phyloP scores from a whole-genome alignment of 140 eudicot species.

The Ambrosia hybrid region DNA sequence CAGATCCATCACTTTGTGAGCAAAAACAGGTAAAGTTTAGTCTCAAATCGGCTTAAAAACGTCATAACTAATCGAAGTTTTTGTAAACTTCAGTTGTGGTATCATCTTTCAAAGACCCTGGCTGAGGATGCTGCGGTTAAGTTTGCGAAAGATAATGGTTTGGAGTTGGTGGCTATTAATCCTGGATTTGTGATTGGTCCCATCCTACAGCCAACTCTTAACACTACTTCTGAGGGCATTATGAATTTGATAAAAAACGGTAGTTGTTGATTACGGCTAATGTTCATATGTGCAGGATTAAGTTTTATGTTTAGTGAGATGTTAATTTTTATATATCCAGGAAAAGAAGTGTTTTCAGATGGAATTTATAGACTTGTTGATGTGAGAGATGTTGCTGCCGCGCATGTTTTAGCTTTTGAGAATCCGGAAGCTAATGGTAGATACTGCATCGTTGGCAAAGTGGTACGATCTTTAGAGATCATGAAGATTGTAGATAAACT shows the following conservation, averaged over 20 bases:
- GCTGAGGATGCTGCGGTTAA: slow-evolving; percentile 51
- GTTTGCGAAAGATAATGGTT: slow-evolving; percentile 44
- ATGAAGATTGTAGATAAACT: not conserved
- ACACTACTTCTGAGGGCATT: slow-evolving; percentile 34
- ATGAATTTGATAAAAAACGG: slow-evolving; percentile 29
- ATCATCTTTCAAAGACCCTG: slow-evolving; percentile 45
- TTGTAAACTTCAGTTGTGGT: slow-evolving; percentile 38
- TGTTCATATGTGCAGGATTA: slow-evolving; percentile 8
- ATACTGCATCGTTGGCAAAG: not conserved
- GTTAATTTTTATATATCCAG: slow-evolving; percentile 19
- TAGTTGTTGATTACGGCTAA: not conserved
- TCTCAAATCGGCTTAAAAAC: not conserved
- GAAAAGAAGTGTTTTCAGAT: slow-evolving; percentile 26
- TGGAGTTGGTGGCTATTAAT: slow-evolving; percentile 46
- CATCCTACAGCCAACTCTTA: slow-evolving; percentile 49
- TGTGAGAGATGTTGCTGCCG: not conserved
- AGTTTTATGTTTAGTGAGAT: not conserved
- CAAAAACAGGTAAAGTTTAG: slow-evolving; percentile 24
- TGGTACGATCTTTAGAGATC: not conserved
- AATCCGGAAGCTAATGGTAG: not conserved
- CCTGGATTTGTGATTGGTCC: slow-evolving; percentile 54
- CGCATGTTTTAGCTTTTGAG: not conserved
- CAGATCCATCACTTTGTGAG: slow-evolving; percentile 38
- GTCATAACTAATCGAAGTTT: not conserved
- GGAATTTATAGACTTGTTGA: slow-evolving; percentile 18